Evolutionary conservation across 768 basidiomycete genomes (phyloP).

Genomic region (Tricholoma matsutake): DNA sequence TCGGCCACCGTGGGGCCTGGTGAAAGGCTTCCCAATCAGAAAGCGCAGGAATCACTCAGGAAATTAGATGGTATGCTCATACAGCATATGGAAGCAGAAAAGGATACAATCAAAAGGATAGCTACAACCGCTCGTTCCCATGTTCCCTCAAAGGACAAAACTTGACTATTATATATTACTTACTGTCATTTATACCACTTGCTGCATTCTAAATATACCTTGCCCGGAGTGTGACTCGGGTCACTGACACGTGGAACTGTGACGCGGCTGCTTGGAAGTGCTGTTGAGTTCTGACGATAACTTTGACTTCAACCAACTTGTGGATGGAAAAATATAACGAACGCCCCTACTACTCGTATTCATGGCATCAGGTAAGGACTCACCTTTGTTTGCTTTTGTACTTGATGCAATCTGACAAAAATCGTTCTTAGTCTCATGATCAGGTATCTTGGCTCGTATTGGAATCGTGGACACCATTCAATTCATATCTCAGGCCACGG

Average conservation of each 20-base stretch:
- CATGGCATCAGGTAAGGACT: slow-evolving; percentile 79
- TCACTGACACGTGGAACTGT: slow-evolving; percentile 3
- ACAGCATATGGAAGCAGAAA: slow-evolving; percentile 82
- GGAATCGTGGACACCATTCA: slow-evolving; percentile 7
- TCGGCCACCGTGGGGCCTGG: slow-evolving; percentile 22
- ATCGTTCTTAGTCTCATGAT: slow-evolving; percentile 68
- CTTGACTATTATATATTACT: slow-evolving; percentile 12
- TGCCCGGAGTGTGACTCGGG: background rate
- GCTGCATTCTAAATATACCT: slow-evolving; percentile 24
- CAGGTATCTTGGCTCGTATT: slow-evolving; percentile 48
- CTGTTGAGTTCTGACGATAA: background rate
- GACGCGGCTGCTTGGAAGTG: background rate
- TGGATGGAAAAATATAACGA: slow-evolving; percentile 42
- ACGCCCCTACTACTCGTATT: slow-evolving; percentile 51
- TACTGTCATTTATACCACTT: slow-evolving; percentile 18
- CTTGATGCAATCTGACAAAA: slow-evolving; percentile 12
- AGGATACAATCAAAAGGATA: slow-evolving; percentile 75
- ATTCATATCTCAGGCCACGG: slow-evolving; percentile 55
- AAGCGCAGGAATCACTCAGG: slow-evolving; percentile 55
- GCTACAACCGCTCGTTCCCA: slow-evolving; percentile 40
- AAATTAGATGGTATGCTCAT: slow-evolving; percentile 77
- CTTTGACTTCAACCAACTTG: background rate
- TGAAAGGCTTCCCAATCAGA: slow-evolving; percentile 33
- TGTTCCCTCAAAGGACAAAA: slow-evolving; percentile 17
- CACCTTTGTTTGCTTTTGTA: slow-evolving; percentile 11